Percentiles rank a stretch among this genome's conserved stretches.
Conservation (phyloP, 2,329 filamentous ascomycete genomes). For the Stachybotrys elegans region DNA sequence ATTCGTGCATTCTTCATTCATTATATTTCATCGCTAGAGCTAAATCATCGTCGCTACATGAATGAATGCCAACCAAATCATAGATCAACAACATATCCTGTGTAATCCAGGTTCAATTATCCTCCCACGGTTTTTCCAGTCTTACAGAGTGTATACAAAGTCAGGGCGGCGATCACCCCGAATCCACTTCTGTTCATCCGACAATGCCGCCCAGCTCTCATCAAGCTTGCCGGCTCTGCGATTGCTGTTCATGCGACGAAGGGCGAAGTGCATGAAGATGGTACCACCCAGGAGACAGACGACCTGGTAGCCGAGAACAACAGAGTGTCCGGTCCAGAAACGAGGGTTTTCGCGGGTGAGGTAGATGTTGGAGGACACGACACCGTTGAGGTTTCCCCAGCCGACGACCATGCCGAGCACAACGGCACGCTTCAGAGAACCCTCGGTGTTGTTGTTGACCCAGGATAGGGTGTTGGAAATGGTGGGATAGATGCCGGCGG, state of each 20-base stretch:
- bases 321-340: slow-evolving; percentile 49
- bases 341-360: slow-evolving; percentile 21
- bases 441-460: slow-evolving; percentile 65
- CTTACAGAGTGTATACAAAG: slow-evolving; percentile 27
- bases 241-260: slow-evolving; percentile 56
- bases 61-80: too few species aligned
- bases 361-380: slow-evolving; percentile 61
- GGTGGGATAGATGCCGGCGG: slow-evolving; percentile 66
- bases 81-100: too few species aligned
- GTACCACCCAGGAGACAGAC: slow-evolving; percentile 61
- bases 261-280: slow-evolving; percentile 52
- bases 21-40: too few species aligned
- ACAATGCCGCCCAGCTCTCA: slow-evolving; percentile 49
- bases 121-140: too few species aligned
- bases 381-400: slow-evolving; percentile 72
- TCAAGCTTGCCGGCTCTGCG: slow-evolving; percentile 52
- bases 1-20: too few species aligned
- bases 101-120: too few species aligned
- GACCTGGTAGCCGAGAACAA: slow-evolving; percentile 59
- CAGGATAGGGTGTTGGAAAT: slow-evolving; percentile 68
- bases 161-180: slow-evolving; percentile 48
- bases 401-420: slow-evolving; percentile 70
- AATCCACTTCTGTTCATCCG: slow-evolving; percentile 46
- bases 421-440: slow-evolving; percentile 59
- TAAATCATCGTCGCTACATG: too few species aligned